A percentile compares a stretch with the other conserved stretches of the same genome.
phyloP scores from a whole-genome alignment of 306 rosid species.

The Oemleria cerasiformis region DNA sequence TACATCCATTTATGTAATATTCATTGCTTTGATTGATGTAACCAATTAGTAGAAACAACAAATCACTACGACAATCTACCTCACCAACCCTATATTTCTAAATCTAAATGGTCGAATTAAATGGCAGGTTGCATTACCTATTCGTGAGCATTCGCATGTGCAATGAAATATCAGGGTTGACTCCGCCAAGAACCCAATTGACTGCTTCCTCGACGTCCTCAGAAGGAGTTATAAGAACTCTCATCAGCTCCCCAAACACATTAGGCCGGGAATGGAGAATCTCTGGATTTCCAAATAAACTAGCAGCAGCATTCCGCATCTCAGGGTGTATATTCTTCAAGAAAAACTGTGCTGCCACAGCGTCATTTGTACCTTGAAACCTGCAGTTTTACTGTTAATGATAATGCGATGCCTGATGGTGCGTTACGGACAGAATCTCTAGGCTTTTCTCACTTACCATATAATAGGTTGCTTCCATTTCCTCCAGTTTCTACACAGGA shows the following conservation, averaged over 20 bases:
- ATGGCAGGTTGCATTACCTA: slow-evolving; percentile 40
- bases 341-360: slow-evolving; percentile 84
- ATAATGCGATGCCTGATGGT: slow-evolving; percentile 26
- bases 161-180: slow-evolving; percentile 81
- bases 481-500: slow-evolving; percentile 88
- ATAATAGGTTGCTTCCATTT: slow-evolving; percentile 89
- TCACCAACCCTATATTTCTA: neutral
- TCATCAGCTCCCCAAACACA: slow-evolving; percentile 94
- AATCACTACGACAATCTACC: neutral
- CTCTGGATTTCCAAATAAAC: slow-evolving; percentile 74
- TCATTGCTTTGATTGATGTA: neutral
- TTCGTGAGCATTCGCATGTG: slow-evolving; percentile 98
- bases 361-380: slow-evolving; percentile 96
- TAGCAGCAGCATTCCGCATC: slow-evolving; percentile 75
- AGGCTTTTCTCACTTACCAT: slow-evolving; percentile 50
- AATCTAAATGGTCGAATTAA: slow-evolving; percentile 6
- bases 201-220: slow-evolving; percentile 79
- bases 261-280: slow-evolving; percentile 65
- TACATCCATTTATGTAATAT: neutral
- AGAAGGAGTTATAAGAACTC: slow-evolving; percentile 80
- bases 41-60: too few relatives aligned
- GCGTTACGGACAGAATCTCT: slow-evolving; percentile 8
- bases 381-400: slow-evolving; percentile 45
- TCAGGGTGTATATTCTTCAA: slow-evolving; percentile 76
- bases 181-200: slow-evolving; percentile 67